Conservation (phyloP, 768 basidiomycete genomes). For the Leucogyrophana mollusca region DNA sequence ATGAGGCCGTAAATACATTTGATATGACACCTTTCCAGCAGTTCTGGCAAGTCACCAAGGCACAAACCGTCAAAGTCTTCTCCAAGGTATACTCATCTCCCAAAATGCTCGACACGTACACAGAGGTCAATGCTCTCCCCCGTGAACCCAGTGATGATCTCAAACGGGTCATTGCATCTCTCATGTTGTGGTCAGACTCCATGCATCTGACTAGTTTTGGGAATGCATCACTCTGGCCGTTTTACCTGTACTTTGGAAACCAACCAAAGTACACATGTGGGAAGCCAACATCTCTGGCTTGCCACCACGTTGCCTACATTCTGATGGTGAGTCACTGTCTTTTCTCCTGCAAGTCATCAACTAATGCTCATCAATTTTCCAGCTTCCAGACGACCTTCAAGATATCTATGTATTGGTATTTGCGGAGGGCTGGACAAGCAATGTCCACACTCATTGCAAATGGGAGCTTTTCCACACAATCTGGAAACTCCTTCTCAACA, state of each 20-base stretch:
- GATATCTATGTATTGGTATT: not conserved
- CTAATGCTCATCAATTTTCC: not conserved
- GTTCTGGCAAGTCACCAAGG: not conserved
- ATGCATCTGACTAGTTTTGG: conserved; percentile 21
- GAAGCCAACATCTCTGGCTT: conserved; percentile 5
- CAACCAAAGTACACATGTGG: conserved; percentile 12
- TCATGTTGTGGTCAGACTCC: conserved; percentile 24
- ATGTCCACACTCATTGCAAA: conserved; percentile 2
- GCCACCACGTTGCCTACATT: conserved; percentile 13
- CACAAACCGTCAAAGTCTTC: not conserved
- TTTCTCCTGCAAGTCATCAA: not conserved
- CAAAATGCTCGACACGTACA: not conserved
- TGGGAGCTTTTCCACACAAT: conserved; percentile 19
- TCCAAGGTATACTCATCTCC: conserved; percentile 2
- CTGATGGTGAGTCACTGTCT: not conserved
- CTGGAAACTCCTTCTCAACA: conserved; percentile 14
- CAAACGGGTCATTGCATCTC: conserved; percentile 11
- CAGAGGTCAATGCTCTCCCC: conserved; percentile 7
- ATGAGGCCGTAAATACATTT: not conserved
- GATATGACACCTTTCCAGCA: conserved; percentile 4
- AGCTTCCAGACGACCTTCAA: conserved; percentile 12
- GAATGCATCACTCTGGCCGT: conserved; percentile 11
- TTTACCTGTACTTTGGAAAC: conserved; percentile 15
- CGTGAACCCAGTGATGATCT: conserved; percentile 6
- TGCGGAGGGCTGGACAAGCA: not conserved